These are phyloP conservation scores for Melaleuca quinquenervia DNA, from an alignment of 345 rosid genomes.

Conservation along the genomic window DNA sequence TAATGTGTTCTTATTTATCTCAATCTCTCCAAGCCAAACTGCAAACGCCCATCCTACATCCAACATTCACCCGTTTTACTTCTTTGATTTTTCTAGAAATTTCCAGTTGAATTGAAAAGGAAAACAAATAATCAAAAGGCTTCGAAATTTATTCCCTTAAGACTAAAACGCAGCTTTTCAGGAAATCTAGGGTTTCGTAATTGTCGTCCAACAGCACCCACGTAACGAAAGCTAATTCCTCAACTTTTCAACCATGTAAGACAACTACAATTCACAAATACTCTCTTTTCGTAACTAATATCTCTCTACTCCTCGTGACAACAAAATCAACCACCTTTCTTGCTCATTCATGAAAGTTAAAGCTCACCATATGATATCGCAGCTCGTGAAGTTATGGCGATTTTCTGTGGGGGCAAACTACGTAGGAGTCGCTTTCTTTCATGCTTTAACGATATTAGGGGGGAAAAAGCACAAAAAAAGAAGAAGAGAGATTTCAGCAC, in stretches of 20 bases:
- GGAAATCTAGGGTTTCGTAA: background rate
- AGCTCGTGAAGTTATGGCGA: background rate
- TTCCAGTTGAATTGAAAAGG: background rate
- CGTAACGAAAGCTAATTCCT: background rate
- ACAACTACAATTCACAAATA: background rate
- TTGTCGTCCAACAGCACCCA: background rate
- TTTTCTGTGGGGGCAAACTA: background rate
- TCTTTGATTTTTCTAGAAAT: background rate
- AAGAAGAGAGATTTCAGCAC: background rate
- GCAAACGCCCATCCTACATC: background rate
- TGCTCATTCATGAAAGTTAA: background rate
- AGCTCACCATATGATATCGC: background rate
- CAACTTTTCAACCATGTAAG: background rate
- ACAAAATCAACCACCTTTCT: background rate
- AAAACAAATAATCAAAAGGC: background rate
- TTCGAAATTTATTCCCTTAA: background rate
- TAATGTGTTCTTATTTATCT: background rate
- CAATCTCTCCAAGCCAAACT: background rate
- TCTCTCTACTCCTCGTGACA: background rate
- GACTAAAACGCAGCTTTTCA: background rate
- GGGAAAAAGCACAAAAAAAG: background rate
- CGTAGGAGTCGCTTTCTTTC: background rate
- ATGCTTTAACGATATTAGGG: background rate
- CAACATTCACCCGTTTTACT: background rate
- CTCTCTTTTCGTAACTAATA: background rate